Evolutionary conservation across 495 filamentous ascomycete genomes (phyloP), one percentile per base, ranked within the genome.

Genomic region (Trichoderma reesei): DNA sequence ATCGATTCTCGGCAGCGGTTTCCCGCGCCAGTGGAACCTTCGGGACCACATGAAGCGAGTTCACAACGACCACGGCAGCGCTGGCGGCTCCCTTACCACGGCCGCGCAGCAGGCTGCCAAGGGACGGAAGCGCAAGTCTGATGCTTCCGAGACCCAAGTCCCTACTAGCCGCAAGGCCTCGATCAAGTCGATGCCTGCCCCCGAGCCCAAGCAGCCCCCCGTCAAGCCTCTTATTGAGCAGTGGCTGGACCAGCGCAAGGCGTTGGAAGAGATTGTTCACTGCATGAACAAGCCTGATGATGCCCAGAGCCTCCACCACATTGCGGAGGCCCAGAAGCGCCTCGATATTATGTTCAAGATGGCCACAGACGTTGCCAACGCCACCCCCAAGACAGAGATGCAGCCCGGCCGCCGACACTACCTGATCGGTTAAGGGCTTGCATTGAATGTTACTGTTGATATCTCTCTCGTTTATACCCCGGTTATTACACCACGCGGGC

Each of bases 1-100:
- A 64, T 84, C 90, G 61, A 75, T 86, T 56, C 79, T 83, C 33
- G 90, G 89, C 69, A 86, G 92, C 74, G 92, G 92, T 69, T 97
- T 97, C 70, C 92, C 91, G 41, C 85, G 92, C 71, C 85, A 91
- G 68, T 97, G 91, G 89, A 97, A 97, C 75, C 82, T 95, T 39
- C 84, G 86, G 75, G 92, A 97, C 80, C 92, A 97, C 79, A 95
- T 96, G 90, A 88, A 88, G 72, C 85, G 92, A 65, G 90, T 96
- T 16, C 92, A 97, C 77, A 89, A 92, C 75, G 90, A 91, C 76
- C 84, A 76, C 64, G 78, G 78, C 41, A 66, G 68, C 26, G 69
- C 74, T 16, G 71, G 67, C 18, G 67, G 72, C 62, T 64, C 71
- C 59, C 63, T 68, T 38, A 63, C 16, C 33, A 31, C 6, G 13